These are phyloP conservation scores for Limnomonas spitsbergensis DNA, from an alignment of 139 green algal species.

Conservation along the genomic window DNA sequence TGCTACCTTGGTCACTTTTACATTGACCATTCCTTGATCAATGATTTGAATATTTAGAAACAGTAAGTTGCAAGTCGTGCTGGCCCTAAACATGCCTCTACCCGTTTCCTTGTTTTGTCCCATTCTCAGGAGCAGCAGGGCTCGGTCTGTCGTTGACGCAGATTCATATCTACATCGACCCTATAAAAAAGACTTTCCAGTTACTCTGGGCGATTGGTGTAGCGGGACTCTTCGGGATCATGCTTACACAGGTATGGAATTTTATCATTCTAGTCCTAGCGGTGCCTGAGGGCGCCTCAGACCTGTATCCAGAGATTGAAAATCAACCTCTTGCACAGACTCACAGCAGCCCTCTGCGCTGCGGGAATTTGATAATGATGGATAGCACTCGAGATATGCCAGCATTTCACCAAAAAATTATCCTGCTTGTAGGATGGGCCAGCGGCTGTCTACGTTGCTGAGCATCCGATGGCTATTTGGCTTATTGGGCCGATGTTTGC, in stretches of 20 bases:
- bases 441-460: slow-evolving; percentile 58
- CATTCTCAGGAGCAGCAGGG: background rate
- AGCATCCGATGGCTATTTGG: slow-evolving; percentile 74
- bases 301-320: too few species aligned
- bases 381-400: background rate
- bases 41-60: background rate
- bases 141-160: slow-evolving; percentile 56
- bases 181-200: slow-evolving; percentile 74
- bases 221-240: slow-evolving; percentile 50
- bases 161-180: slow-evolving; percentile 90
- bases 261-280: background rate
- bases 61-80: too few species aligned
- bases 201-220: slow-evolving; percentile 60
- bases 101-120: background rate
- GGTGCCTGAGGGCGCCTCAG: background rate
- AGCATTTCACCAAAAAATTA: background rate
- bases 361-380: background rate
- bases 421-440: slow-evolving; percentile 22
- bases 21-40: too few species aligned
- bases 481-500: slow-evolving; percentile 87
- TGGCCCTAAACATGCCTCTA: too few species aligned
- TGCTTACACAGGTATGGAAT: slow-evolving; percentile 37
- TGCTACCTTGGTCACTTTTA: background rate
- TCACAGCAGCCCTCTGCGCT: too few species aligned
- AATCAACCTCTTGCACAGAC: too few species aligned